Conservation (phyloP, 768 basidiomycete genomes). For the Boletellus emodensis region DNA sequence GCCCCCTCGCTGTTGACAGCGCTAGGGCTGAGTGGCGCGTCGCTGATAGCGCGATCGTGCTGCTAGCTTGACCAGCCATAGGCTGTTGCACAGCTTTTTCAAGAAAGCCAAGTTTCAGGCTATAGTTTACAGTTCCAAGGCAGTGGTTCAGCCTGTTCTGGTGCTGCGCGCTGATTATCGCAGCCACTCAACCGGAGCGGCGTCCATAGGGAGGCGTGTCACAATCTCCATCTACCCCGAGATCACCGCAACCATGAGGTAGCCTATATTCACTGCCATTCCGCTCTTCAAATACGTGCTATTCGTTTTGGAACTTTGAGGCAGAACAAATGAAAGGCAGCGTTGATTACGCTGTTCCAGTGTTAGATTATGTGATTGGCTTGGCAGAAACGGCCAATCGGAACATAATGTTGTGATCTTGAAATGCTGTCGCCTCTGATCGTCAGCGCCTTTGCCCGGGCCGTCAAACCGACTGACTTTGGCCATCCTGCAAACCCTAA, state of each 20-base stretch:
- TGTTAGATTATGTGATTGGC: not conserved
- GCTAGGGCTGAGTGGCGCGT: constrained; percentile 70
- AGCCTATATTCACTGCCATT: constrained; percentile 4
- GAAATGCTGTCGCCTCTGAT: too few relatives aligned
- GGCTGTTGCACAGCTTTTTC: not conserved
- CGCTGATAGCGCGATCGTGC: constrained; percentile 44
- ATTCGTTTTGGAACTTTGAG: not conserved
- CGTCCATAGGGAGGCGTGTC: not conserved
- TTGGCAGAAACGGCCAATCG: not conserved
- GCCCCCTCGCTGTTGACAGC: constrained; percentile 55
- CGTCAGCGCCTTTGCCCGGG: not conserved
- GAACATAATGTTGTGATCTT: not conserved
- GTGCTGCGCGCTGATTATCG: not conserved
- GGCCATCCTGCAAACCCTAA: too few relatives aligned
- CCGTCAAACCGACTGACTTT: not conserved
- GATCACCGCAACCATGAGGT: not conserved
- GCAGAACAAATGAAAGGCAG: not conserved
- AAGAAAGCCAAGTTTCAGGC: not conserved
- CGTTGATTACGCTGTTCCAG: not conserved
- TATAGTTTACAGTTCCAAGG: not conserved
- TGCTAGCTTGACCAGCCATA: constrained; percentile 35
- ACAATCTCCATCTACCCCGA: not conserved
- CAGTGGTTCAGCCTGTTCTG: not conserved
- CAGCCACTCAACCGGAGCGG: not conserved
- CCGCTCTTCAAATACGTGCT: not conserved